Conservation (phyloP, 345 rosid species). For the Noccaea bulbosa region DNA sequence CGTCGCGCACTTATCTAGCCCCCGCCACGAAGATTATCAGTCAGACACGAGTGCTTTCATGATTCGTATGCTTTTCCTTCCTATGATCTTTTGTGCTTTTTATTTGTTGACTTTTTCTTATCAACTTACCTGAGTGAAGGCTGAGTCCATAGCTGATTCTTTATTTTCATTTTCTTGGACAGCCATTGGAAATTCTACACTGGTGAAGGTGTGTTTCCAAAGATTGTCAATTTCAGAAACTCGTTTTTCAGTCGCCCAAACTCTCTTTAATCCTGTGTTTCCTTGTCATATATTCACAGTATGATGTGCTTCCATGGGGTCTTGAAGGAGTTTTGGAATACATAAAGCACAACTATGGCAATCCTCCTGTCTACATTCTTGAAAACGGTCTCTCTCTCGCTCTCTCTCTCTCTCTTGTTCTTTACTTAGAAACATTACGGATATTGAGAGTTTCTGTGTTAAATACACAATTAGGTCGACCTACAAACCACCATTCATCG, state of each 20-base stretch:
- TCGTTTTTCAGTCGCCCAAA: not conserved
- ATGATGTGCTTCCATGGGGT: conserved; percentile 43
- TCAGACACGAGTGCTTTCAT: conserved; percentile 43
- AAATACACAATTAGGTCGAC: conserved; percentile 37
- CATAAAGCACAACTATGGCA: conserved; percentile 44
- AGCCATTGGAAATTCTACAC: conserved; percentile 34
- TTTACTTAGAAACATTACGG: not conserved
- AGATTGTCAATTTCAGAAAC: not conserved
- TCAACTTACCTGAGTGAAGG: no score
- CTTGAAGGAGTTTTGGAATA: conserved; percentile 42
- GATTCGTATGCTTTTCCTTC: conserved; percentile 33
- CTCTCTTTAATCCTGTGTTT: not conserved
- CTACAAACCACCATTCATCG: conserved; percentile 33
- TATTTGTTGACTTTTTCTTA: no score
- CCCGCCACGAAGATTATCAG: conserved; percentile 38
- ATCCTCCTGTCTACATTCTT: conserved; percentile 48
- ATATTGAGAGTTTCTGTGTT: not conserved
- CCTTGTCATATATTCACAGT: conserved; percentile 31
- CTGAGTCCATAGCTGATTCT: not conserved
- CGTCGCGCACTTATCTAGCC: conserved; percentile 40
- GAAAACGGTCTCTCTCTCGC: conserved; percentile 45
- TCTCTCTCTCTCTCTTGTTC: not conserved
- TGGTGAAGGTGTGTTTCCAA: conserved; percentile 25
- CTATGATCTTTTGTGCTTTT: not conserved
- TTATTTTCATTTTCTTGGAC: conserved; percentile 31